phyloP scores from a whole-genome alignment of 306 rosid genomes.

The Quercus dentata region DNA sequence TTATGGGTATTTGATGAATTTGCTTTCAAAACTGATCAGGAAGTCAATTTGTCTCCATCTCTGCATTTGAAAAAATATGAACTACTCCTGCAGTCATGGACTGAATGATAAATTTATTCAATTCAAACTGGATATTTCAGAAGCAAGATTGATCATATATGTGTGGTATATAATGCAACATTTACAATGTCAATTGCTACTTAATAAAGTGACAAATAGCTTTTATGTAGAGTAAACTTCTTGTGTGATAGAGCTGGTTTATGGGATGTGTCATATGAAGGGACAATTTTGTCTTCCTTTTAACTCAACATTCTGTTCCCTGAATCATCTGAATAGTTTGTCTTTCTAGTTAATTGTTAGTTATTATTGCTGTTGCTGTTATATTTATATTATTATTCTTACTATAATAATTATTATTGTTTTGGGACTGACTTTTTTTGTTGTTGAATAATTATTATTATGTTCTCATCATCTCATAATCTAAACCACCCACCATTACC shows the following conservation, averaged over 20 bases:
- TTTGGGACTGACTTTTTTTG: no score
- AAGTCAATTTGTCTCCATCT: not conserved
- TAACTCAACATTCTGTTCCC: not conserved
- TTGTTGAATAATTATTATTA: no score
- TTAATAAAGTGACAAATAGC: not conserved
- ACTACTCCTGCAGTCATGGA: not conserved
- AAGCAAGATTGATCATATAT: not conserved
- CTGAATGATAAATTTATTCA: not conserved
- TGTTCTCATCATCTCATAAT: not conserved
- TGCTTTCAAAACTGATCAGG: not conserved
- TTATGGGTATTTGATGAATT: not conserved
- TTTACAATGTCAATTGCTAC: not conserved
- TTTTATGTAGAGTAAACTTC: not conserved
- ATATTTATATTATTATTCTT: not conserved
- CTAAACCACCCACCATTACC: not conserved
- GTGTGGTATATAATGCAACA: not conserved
- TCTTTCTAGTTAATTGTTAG: not conserved
- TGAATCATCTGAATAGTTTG: not conserved
- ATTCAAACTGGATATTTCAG: not conserved
- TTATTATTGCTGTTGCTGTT: not conserved
- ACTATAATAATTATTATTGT: not conserved
- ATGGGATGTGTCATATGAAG: not conserved
- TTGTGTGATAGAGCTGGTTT: not conserved
- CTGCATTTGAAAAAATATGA: not conserved
- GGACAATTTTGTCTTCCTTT: not conserved